Base-by-base conservation (phyloP, 257 asterid species). In the Ballota nigra region DNA sequence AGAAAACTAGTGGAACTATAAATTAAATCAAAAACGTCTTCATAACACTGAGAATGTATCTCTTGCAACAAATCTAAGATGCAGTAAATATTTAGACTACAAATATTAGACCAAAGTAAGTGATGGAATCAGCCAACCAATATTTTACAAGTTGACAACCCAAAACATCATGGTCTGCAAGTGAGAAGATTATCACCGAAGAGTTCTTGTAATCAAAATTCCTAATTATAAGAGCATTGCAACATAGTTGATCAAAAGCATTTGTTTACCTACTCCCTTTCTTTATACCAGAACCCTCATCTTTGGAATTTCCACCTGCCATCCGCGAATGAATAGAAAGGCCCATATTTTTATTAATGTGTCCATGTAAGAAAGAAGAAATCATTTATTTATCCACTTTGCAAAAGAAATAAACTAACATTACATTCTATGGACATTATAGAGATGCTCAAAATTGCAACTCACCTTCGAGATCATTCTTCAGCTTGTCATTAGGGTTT, bases 231-330 rank as follows among this genome's bases (percentile, higher is more conserved):
- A 76, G 79, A 81, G 86, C 86, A 75, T 77, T 72, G 80, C 74
- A 73, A 75, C 81, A 85, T 84, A 87, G 90, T 79, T 86, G 82
- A 91, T 87, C 94, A 89, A 91, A 94, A 88, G 95, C 84, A 88
- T 84, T 85, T 64, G 88, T 85, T 92, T 94, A 94, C 99, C 99
- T 91, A 94, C 99, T 94, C 93, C 97, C 99, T 90, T 89, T 94
- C 96, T 94, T 88, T 94, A 91, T 38, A 91, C 96, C 97, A 87
- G 99, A 94, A 88, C 96, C 95, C 96, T 86, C 99, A 94, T 91
- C 99, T 89, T 88, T 94, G 96, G 97, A 86, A 84, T 83, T 91
- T 91, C 96, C 97, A 94, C 93, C 97, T 89, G 97, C 95, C 97
- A 94, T 94, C 96, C 97, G 96, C 81, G 97, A 88, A 91, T 89